Percentiles rank a stretch among this genome's conserved stretches.
These are phyloP conservation scores for Blastomyces emzantsi DNA, from an alignment of 2,329 filamentous ascomycete genomes.

Conservation along the genomic window DNA sequence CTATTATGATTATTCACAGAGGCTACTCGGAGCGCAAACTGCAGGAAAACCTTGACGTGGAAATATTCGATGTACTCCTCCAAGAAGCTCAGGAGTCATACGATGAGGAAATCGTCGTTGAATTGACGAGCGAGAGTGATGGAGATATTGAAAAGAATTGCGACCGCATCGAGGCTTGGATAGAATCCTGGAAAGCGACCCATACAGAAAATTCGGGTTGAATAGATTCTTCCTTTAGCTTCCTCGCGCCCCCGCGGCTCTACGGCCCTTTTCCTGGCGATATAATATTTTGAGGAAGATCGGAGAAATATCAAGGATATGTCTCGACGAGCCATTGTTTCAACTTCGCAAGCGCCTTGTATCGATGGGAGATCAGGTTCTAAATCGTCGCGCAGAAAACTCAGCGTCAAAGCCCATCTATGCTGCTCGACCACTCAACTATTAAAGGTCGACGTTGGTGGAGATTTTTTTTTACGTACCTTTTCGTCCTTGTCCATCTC, in stretches of 20 bases:
- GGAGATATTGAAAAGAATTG: slow-evolving; percentile 86
- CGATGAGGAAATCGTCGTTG: slow-evolving; percentile 77
- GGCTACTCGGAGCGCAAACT: slow-evolving; percentile 80
- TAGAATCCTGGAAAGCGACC: slow-evolving; percentile 67
- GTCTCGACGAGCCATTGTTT: slow-evolving; percentile 63
- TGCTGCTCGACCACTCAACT: background rate
- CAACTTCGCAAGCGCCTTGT: slow-evolving; percentile 76
- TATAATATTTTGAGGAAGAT: background rate
- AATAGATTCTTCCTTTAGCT: slow-evolving; percentile 10
- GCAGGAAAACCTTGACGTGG: slow-evolving; percentile 91
- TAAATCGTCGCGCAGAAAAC: slow-evolving; percentile 15
- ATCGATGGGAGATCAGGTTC: slow-evolving; percentile 89
- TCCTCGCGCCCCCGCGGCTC: background rate
- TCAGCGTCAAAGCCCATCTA: background rate
- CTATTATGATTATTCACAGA: slow-evolving; percentile 32
- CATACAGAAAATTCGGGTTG: slow-evolving; percentile 24
- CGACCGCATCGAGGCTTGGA: slow-evolving; percentile 72
- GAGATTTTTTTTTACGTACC: slow-evolving; percentile 44
- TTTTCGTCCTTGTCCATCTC: slow-evolving; percentile 93
- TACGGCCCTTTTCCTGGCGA: slow-evolving; percentile 11
- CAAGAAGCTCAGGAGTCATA: slow-evolving; percentile 86
- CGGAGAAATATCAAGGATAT: slow-evolving; percentile 15
- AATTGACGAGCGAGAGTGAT: slow-evolving; percentile 69
- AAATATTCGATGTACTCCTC: slow-evolving; percentile 93
- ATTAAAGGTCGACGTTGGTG: background rate